Percentiles rank a stretch among this genome's conserved stretches.
These are phyloP conservation scores for Curvularia verruculosa DNA, from an alignment of 2,329 filamentous ascomycete species.

Conservation along the genomic window DNA sequence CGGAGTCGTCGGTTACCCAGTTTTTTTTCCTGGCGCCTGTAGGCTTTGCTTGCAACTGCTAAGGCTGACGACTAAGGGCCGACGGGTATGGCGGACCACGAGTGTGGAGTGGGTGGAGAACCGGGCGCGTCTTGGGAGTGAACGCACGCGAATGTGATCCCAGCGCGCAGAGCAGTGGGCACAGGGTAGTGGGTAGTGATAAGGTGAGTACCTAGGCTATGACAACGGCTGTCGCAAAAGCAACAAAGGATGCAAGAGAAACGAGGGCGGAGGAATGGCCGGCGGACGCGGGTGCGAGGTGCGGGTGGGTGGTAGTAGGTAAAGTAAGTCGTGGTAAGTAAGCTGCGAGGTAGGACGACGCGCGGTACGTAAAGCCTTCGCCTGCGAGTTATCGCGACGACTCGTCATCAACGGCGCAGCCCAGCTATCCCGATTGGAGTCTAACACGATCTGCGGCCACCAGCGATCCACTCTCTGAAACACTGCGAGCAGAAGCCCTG, in stretches of 20 bases:
- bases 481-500: background rate
- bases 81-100: conserved; percentile 33
- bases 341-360: conserved; percentile 4
- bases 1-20: conserved; percentile 29
- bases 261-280: background rate
- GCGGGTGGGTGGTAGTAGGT: background rate
- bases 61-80: conserved; percentile 20
- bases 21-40: conserved; percentile 20
- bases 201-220: conserved; percentile 18
- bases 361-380: conserved; percentile 4
- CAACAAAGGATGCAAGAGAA: background rate
- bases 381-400: background rate
- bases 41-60: conserved; percentile 4
- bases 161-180: conserved; percentile 8
- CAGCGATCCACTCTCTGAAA: conserved; percentile 8
- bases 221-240: conserved; percentile 6
- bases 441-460: conserved; percentile 3
- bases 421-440: conserved; percentile 12
- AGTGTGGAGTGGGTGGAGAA: conserved; percentile 18
- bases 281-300: background rate
- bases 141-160: conserved; percentile 6
- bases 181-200: conserved; percentile 21
- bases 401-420: conserved; percentile 14
- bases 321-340: background rate
- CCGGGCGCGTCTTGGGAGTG: conserved; percentile 16